Base-by-base conservation (phyloP, 345 rosid genomes). In the Eutrema heterophyllum region DNA sequence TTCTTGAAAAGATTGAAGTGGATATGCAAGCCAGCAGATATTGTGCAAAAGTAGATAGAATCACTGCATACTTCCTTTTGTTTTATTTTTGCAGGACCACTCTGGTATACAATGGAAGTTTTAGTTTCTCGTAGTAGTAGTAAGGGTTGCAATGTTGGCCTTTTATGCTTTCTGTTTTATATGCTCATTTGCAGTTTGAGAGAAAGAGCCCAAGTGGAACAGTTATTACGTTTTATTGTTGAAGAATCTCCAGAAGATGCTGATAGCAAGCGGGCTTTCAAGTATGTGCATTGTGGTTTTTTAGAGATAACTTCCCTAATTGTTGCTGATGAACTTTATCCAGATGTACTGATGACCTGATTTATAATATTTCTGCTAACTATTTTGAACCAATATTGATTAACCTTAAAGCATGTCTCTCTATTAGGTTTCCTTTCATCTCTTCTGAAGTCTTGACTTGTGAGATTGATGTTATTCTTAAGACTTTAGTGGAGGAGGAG, bases 371-470 rank as follows among this genome's bases (percentile, higher is more conserved):
- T 26, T 14, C 43, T 44, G 26, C 7, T 0, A 44, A 52, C 50
- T 61, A 41, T 75, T 6, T 54, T 70, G 54, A 48, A 29, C 43
- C 24, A 30, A n/a, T 39, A 55, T 39, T 49, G 51, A 38, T 41
- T 71, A 58, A 71, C 16, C 46, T 10, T 15, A n/a, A 58, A 43
- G 6, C 45, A 59, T 72, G 57, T 76, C 64, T 13, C 32, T 24
- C 44, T 26, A 67, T 39, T 71, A 96, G 99, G 93, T 96, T 96
- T 72, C 99, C 99, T 5, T 96, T 89, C 82, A 84, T 96, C 73
- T 84, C 99, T 59, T 92, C 97, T 78, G 99, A 96, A 88, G 85
- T 96, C 70, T 86, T 96, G 73, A 89, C 98, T 24, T 96, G 99
- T 40, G 99, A 96, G 82, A 92, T 96, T 73, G 99, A 96, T 80